Conservation (phyloP, 2,329 filamentous ascomycete genomes). For the Aphanoascus verrucosus region DNA sequence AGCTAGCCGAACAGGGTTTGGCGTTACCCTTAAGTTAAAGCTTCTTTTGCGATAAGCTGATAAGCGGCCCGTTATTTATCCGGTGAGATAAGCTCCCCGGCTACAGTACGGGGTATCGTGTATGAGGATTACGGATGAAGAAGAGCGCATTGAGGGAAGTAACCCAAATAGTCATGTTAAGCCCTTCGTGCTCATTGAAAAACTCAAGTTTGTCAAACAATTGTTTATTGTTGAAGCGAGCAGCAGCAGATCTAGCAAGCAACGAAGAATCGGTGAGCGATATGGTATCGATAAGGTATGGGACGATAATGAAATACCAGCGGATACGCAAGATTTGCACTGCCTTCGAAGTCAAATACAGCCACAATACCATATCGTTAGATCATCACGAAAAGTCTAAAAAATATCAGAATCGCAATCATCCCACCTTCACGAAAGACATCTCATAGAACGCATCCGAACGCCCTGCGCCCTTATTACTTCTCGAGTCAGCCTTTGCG, state of each 20-base stretch:
- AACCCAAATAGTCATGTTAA: too few species aligned
- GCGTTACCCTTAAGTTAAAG: background rate
- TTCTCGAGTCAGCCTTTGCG: background rate
- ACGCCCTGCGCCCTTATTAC: background rate
- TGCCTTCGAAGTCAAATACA: background rate
- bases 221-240: background rate
- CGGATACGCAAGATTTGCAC: background rate
- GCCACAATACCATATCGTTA: background rate
- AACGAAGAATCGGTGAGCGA: background rate
- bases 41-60: background rate
- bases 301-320: background rate
- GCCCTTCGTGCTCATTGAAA: background rate
- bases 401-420: background rate
- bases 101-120: too few species aligned
- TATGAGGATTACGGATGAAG: background rate
- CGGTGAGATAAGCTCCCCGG: background rate
- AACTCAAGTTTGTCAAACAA: background rate
- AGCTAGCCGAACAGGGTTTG: background rate
- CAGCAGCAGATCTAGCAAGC: background rate
- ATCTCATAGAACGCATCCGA: background rate
- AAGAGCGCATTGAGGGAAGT: too few species aligned
- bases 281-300: too few species aligned
- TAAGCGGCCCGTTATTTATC: conserved; percentile 4
- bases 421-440: conserved; percentile 2
- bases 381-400: background rate